Percentiles rank a stretch among this genome's conserved stretches.
Conservation (phyloP, 1,139 yeast genomes). For the Hansenula anomala region DNA sequence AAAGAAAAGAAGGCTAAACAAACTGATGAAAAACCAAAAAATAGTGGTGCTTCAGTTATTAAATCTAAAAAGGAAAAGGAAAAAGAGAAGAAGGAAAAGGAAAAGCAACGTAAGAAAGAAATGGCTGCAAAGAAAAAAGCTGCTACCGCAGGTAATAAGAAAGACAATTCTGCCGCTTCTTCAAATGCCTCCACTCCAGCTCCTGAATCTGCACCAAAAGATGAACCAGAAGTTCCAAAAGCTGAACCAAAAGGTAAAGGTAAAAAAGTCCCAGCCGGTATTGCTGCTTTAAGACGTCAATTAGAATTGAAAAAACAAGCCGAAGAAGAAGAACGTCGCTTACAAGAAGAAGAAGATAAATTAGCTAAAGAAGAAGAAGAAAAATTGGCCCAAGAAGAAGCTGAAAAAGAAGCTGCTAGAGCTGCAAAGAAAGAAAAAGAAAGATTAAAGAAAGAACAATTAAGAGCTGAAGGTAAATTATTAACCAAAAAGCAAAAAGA, state of each 20-base stretch:
- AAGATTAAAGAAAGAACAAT: conserved; percentile 69
- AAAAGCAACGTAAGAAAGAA: conserved; percentile 90
- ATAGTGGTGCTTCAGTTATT: conserved; percentile 57
- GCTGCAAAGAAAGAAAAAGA: conserved; percentile 79
- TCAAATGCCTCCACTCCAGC: conserved; percentile 42
- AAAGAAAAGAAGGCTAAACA: conserved; percentile 71
- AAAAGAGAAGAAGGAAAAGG: conserved; percentile 94
- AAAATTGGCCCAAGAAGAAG: conserved; percentile 46
- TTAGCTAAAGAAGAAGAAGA: conserved; percentile 53
- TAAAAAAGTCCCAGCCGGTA: conserved; percentile 72
- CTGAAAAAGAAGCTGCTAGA: conserved; percentile 63
- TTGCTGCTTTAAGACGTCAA: conserved; percentile 79
- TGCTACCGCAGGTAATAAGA: conserved; percentile 37
- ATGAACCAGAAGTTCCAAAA: conserved; percentile 14
- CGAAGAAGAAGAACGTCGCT: conserved; percentile 61
- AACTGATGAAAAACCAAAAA: conserved; percentile 33
- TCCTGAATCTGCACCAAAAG: conserved; percentile 26
- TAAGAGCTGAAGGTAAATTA: conserved; percentile 89
- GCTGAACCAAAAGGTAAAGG: conserved; percentile 43
- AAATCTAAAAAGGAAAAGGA: conserved; percentile 97
- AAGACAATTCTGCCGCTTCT: conserved; percentile 33
- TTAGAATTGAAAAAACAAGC: conserved; percentile 80
- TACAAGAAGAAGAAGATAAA: conserved; percentile 56
- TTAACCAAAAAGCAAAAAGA: conserved; percentile 93
- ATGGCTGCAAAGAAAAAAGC: conserved; percentile 83